phyloP scores from a whole-genome alignment of 1,139 yeast species.

The Blastobotrys apis region DNA sequence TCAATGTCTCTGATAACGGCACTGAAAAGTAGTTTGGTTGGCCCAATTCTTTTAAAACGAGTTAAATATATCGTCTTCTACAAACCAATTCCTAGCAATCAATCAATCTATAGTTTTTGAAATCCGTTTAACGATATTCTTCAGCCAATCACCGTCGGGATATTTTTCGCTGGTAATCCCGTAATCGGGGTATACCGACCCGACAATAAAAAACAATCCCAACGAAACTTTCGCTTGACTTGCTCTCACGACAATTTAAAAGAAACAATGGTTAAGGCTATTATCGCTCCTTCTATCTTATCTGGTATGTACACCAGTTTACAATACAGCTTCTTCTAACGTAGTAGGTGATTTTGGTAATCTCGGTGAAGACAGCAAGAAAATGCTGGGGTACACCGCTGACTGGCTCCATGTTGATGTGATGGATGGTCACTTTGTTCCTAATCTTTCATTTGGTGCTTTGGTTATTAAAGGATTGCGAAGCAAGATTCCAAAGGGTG shows the following conservation, averaged over 20 bases:
- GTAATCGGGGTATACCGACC: slow-evolving; percentile 1
- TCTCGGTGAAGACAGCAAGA: slow-evolving; percentile 81
- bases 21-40: too few relatives aligned
- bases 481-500: slow-evolving; percentile 63
- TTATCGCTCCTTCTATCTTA: slow-evolving; percentile 92
- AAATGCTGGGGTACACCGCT: slow-evolving; percentile 68
- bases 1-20: too few relatives aligned
- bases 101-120: too few relatives aligned
- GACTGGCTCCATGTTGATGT: slow-evolving; percentile 98
- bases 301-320: slow-evolving; percentile 60
- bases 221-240: too few relatives aligned
- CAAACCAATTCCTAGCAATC: too few relatives aligned
- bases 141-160: too few relatives aligned
- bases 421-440: slow-evolving; percentile 98
- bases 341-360: slow-evolving; percentile 71
- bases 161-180: too few relatives aligned
- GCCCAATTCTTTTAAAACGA: too few relatives aligned
- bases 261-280: slow-evolving; percentile 40
- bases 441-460: slow-evolving; percentile 91
- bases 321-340: neutral
- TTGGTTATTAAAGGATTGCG: slow-evolving; percentile 82
- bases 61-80: too few relatives aligned
- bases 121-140: too few relatives aligned
- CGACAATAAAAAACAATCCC: neutral
- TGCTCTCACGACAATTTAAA: neutral